Base-by-base conservation (phyloP, 2,329 filamentous ascomycete genomes). In the Colletotrichum costaricense region DNA sequence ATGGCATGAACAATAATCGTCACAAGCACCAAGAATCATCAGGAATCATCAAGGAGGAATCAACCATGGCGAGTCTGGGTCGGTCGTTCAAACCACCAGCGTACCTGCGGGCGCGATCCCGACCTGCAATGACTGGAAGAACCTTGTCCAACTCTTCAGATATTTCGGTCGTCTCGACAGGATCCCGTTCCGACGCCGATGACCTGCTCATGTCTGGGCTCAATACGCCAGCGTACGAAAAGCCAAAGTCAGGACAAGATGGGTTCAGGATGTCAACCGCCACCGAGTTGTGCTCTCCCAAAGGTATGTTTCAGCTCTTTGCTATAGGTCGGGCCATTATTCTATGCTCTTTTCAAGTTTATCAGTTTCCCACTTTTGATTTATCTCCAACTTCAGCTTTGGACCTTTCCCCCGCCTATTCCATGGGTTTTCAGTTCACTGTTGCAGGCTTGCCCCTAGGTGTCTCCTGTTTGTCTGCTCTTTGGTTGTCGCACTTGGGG, bases 21-120 rank as follows among this genome's bases (percentile, higher is more conserved):
- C 35, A 57, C 16, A 52, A 24, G 26, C 26, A 38, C 11, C 60
- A 30, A 26, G 11, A 35, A 67, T 22, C 49, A 35, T 30, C 54
- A 59, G 35, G 38, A 35, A 42, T 24, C 30, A 52, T n/a, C 24
- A 72, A 42, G 30, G 68, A 72, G 63, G 42, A 52, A 49, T 62
- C 69, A 67, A 76, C 56, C 66, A 89, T 89, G 87, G 83, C 87
- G 72, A 85, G 81, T 78, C 81, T 88, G 72, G 82, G 85, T 58
- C 85, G 86, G 76, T 87, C 87, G 14, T 84, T 89, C 79, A 86
- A 88, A 76, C 82, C 86, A 8, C 80, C 86, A 54, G 82, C 82
- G 28, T 86, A 85, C 75, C 80, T 87, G 42, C 83, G 84, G 59
- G 78, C 79, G 22, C 81, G 85, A 74, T 49, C 42, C 42, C 83